These are phyloP conservation scores for Paraphaeosphaeria minitans DNA, from an alignment of 2,329 filamentous ascomycete species.

Conservation along the genomic window DNA sequence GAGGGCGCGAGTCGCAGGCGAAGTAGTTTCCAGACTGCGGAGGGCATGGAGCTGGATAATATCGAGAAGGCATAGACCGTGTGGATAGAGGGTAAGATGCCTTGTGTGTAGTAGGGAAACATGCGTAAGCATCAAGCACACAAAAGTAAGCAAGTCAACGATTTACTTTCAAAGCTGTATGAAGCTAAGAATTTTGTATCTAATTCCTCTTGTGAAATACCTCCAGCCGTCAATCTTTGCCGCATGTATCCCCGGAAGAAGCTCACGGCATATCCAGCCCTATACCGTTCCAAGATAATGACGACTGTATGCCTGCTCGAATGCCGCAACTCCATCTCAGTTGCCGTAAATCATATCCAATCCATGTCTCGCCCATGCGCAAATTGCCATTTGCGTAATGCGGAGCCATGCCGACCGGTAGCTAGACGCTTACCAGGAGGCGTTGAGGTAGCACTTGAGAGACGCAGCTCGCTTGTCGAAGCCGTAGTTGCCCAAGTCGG, in stretches of 20 bases:
- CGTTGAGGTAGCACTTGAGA: not conserved
- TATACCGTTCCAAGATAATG: not conserved
- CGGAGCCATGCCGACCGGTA: no score
- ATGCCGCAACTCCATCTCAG: not conserved
- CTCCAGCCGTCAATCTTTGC: no score
- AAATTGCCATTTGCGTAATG: no score
- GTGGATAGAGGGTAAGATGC: not conserved
- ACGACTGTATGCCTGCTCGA: not conserved
- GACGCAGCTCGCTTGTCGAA: not conserved
- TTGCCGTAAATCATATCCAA: not conserved
- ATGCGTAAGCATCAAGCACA: no score
- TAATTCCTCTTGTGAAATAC: not conserved
- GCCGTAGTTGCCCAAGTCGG: not conserved
- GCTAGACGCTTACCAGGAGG: not conserved
- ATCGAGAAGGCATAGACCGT: constrained; percentile 12
- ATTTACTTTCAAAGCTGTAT: no score
- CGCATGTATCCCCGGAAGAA: no score
- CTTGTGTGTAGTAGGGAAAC: no score
- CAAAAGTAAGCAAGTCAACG: no score
- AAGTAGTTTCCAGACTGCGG: constrained; percentile 24
- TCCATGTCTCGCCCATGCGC: not conserved
- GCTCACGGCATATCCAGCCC: no score
- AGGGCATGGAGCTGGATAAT: constrained; percentile 26
- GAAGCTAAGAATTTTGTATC: not conserved
- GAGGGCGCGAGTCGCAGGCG: constrained; percentile 20